Evolutionary conservation across 2,329 filamentous ascomycete genomes (phyloP), one percentile per base, ranked within the genome.

Genomic region (Epichloe coenophiala): DNA sequence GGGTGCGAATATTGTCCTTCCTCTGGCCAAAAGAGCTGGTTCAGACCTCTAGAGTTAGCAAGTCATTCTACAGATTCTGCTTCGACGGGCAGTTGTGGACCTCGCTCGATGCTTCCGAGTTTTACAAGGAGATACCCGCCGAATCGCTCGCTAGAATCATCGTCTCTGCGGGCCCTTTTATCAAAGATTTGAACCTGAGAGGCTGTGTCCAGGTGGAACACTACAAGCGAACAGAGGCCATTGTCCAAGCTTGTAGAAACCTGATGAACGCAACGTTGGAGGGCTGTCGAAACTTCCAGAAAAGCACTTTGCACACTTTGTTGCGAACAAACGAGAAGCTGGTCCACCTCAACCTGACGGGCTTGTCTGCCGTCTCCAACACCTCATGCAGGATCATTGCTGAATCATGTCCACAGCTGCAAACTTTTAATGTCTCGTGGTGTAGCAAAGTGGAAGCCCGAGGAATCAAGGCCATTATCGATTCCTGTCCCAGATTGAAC

Each of bases 41-140:
- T 11, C 78, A 82, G 52, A 78, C 79, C 51, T 95, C 91, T 1
- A 72, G 80, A 17, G 85, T 93, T 19, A 91, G 82, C 62, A 88
- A 82, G 64, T 69, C 76, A 5, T 96, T 93, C 73, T 74, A 95
- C 65, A 75, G 77, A 45, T 81, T 87, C 67, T 96, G 91, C 68
- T 95, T 91, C 59, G 91, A 98, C 64, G 93, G 93, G 2, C 93
- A 98, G 68, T 70, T 97, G 15, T 98, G 93, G 93, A 83, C 81
- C 3, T 80, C 77, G 41, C 76, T 97, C 46, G 89, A 97, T 64
- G 81, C 87, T 2, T 84, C 88, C 7, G 82, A 86, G 47, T 97
- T 91, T 66, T 96, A 97, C 63, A 79, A 78, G 56, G 80, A 89
- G 48, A 97, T 97, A 56, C 84, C 91, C 0, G 86, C 86, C 21